Base-by-base conservation (phyloP, 768 basidiomycete species). In the Zangia roseola region DNA sequence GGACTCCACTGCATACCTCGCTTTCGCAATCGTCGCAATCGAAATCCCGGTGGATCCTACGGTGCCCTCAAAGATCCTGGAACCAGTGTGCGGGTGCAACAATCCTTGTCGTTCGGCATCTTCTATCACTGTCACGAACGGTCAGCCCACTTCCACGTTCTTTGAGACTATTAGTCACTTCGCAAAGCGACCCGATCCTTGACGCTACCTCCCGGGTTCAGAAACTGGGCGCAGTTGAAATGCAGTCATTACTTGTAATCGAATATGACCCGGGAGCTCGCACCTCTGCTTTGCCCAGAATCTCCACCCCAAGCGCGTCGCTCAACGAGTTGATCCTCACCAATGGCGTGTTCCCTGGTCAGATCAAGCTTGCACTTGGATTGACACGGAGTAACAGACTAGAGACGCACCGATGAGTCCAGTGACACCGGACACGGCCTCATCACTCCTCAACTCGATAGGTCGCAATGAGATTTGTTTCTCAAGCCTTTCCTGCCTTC, bases 121-220 rank as follows among this genome's bases (percentile, higher is more conserved):
- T 53, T 94, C 81, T 56, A 99, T 92, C 76, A 98, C 95, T 98
- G 63, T 16, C 23, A 16, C 26, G 5, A 23, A 21, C n/a, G 20
- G 28, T 40, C 10, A 49, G 39, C 34, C 26, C 40, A n/a, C n/a
- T 40, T 2, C n/a, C 10, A 20, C 21, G 46, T 53, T 19, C 3
- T 4, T 1, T 6, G 16, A 6, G 25, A 40, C 34, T n/a, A 6
- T 9, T 16, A 56, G 82, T 51, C 61, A 97, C 94, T 91, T 67
- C 84, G 80, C 51, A 97, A 67, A 0, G 94, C 95, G n/a, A 98
- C 95, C 25, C 97, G 82, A 67, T 99, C 97, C 67, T 99, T 99
- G 42, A 97, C 89, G 45, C 94, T 97, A 34, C 97, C 97, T 21
- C 95, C 95, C 1, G 97, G 95, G 68, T 99, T 99, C 51, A 98